Evolutionary conservation across 108 stramenopile genomes (phyloP).

Genomic region (Nitzschia sp.): DNA sequence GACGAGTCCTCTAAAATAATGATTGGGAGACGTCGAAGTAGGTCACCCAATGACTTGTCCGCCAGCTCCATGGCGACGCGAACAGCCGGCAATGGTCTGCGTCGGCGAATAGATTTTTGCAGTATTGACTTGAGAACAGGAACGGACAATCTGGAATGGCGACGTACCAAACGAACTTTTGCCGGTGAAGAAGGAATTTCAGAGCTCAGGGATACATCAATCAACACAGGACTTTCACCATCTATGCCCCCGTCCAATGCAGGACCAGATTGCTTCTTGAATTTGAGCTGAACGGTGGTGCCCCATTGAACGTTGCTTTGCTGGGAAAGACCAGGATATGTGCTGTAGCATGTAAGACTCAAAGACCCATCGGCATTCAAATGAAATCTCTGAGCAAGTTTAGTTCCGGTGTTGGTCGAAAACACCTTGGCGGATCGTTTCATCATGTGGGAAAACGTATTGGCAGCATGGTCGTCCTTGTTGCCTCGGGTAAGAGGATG

Average conservation of each 20-base stretch:
- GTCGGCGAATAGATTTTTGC: conserved; percentile 82
- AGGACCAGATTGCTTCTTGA: conserved; percentile 11
- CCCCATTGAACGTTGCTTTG: background rate
- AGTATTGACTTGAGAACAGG: conserved; percentile 85
- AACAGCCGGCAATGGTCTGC: conserved; percentile 78
- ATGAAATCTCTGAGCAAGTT: conserved; percentile 33
- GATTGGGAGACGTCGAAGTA: conserved; percentile 85
- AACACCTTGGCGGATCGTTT: conserved; percentile 55
- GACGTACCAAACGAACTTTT: conserved; percentile 41
- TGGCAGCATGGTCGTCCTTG: conserved; percentile 1
- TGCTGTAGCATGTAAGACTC: conserved; percentile 14
- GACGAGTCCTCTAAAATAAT: conserved; percentile 90
- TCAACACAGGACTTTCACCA: background rate
- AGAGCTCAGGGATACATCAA: conserved; percentile 13
- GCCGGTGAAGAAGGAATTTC: background rate
- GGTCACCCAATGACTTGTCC: conserved; percentile 62
- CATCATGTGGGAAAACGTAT: conserved; percentile 64
- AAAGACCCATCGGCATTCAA: conserved; percentile 22
- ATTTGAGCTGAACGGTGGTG: background rate
- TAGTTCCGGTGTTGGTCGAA: conserved; percentile 2
- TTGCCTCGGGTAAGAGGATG: background rate
- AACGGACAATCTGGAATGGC: conserved; percentile 69
- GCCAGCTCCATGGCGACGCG: conserved; percentile 82
- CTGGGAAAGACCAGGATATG: background rate
- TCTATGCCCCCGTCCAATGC: conserved; percentile 4